phyloP scores from a whole-genome alignment of 2,329 filamentous ascomycete genomes.

The Xylariaceae sp. region DNA sequence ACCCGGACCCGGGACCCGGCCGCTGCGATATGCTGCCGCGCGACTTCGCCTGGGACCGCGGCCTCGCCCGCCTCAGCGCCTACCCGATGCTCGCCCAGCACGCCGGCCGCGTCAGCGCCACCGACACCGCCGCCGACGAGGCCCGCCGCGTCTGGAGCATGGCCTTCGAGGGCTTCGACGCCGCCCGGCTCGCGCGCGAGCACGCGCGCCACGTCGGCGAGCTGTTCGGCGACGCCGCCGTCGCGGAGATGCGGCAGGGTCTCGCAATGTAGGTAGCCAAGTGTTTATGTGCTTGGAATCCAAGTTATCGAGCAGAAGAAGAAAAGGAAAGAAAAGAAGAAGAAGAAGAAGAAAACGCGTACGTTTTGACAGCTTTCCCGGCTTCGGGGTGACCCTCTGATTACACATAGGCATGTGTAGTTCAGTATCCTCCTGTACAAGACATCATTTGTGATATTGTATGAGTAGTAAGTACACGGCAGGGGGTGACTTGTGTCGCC shows the following conservation, averaged over 20 bases:
- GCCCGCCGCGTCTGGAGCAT: constrained; percentile 25
- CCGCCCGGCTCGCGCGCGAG: constrained; percentile 12
- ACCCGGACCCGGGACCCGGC: constrained; percentile 11
- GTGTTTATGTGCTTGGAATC: too few relatives aligned
- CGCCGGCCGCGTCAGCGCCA: constrained; percentile 21
- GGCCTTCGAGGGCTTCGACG: constrained; percentile 22
- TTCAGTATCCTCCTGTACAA: too few relatives aligned
- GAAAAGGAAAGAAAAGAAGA: too few relatives aligned
- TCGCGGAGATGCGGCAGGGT: constrained; percentile 4
- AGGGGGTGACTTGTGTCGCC: too few relatives aligned
- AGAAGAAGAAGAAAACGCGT: too few relatives aligned
- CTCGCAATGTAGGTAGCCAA: too few relatives aligned
- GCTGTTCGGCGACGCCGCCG: constrained; percentile 15
- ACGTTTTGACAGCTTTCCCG: too few relatives aligned
- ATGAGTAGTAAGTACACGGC: too few relatives aligned
- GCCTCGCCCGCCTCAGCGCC: constrained; percentile 22
- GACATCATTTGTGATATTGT: too few relatives aligned
- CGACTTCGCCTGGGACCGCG: constrained; percentile 21
- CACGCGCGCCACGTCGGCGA: constrained; percentile 17
- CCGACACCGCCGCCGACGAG: constrained; percentile 21
- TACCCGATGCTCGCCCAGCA: constrained; percentile 28
- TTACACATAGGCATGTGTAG: too few relatives aligned
- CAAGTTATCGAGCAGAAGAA: too few relatives aligned
- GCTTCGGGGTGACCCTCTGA: too few relatives aligned
- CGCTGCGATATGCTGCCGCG: constrained; percentile 25